Percentiles rank a stretch among this genome's conserved stretches.
Conservation (phyloP, 257 asterid species). For the Forsythia suspensa region DNA sequence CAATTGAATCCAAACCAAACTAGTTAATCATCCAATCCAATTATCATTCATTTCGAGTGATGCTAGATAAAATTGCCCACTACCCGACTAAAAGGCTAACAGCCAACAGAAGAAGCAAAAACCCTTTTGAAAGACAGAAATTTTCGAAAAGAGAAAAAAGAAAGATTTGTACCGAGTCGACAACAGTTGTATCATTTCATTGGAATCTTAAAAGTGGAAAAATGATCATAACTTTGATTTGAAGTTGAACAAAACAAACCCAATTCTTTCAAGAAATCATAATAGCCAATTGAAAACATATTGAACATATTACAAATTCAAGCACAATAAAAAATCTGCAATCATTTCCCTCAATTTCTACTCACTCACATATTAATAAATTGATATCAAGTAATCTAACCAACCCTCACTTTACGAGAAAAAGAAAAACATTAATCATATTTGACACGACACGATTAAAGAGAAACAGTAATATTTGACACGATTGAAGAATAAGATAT, state of each 20-base stretch:
- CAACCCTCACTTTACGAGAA: conserved; percentile 22
- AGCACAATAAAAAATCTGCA: conserved; percentile 30
- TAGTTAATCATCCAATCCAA: too few species aligned
- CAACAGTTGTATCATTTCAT: background rate
- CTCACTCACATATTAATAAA: conserved; percentile 6
- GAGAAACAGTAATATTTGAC: too few species aligned
- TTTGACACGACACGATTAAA: conserved; percentile 8
- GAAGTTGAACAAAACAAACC: conserved; percentile 22
- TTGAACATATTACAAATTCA: conserved; percentile 18
- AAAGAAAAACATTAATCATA: conserved; percentile 21
- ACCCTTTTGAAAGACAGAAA: too few species aligned
- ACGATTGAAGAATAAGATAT: too few species aligned
- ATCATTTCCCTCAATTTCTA: conserved; percentile 28
- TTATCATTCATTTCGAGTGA: too few species aligned
- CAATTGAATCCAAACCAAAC: too few species aligned
- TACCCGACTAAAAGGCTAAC: too few species aligned
- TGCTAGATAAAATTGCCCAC: too few species aligned
- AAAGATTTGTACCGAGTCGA: background rate
- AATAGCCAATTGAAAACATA: conserved; percentile 20
- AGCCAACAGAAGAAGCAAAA: too few species aligned
- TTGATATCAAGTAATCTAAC: conserved; percentile 22
- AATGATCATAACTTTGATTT: conserved; percentile 35
- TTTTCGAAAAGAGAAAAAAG: background rate
- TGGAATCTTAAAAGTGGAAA: conserved; percentile 18
- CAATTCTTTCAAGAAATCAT: conserved; percentile 14